A percentile compares a stretch with the other conserved stretches of the same genome.
phyloP scores from a whole-genome alignment of 164 flowering plant genomes.

The Protea cynaroides region DNA sequence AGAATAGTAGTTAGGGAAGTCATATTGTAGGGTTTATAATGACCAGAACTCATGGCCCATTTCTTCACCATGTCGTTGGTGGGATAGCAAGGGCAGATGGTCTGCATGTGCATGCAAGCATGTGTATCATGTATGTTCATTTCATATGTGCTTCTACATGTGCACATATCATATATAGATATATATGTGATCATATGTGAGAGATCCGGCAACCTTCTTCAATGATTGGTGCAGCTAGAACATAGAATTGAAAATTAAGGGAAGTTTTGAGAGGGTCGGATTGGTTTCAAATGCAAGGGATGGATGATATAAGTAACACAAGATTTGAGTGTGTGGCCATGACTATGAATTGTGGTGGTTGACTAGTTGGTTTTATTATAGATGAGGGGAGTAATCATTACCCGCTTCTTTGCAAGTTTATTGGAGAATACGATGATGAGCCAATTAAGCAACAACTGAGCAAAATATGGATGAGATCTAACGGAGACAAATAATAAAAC shows the following conservation, averaged over 20 bases:
- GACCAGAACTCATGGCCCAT: constrained; percentile 20
- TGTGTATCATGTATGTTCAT: constrained; percentile 3
- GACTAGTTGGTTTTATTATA: not conserved
- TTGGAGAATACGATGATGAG: no score
- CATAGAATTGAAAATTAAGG: no score
- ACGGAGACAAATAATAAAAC: no score
- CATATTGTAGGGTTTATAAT: constrained; percentile 9
- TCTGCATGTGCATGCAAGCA: constrained; percentile 12
- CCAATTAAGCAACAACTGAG: no score
- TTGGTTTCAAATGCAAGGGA: not conserved
- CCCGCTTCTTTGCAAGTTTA: no score
- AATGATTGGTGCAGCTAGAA: no score
- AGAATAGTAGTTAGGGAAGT: constrained; percentile 7
- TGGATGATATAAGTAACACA: not conserved
- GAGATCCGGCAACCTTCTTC: no score
- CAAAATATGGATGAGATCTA: no score
- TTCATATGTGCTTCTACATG: not conserved
- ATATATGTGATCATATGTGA: not conserved
- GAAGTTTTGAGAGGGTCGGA: not conserved
- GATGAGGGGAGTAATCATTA: no score
- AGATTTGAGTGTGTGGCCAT: not conserved
- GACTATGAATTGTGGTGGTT: not conserved
- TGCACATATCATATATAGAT: not conserved
- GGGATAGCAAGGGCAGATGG: constrained; percentile 19
- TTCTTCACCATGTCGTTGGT: constrained; percentile 17